Conservation (phyloP, 257 asterid species). For the Salvia hispanica region DNA sequence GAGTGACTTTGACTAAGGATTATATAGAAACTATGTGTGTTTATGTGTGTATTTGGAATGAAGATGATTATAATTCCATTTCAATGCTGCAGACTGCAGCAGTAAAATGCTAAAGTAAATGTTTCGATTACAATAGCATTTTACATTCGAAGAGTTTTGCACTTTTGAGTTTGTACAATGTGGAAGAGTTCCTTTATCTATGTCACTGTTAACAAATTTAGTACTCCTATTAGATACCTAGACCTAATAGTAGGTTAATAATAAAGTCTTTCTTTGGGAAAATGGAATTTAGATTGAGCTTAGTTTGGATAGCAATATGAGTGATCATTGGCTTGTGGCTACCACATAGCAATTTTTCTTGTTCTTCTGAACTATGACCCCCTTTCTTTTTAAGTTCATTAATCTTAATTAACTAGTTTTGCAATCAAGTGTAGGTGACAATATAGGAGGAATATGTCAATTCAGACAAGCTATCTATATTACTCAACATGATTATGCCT, state of each 20-base stretch:
- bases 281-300: neutral
- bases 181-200: neutral
- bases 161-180: neutral
- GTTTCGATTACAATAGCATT: neutral
- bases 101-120: neutral
- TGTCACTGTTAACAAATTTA: neutral
- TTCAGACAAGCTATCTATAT: neutral
- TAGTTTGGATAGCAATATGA: neutral
- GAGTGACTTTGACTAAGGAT: no score
- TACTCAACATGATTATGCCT: neutral
- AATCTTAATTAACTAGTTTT: neutral
- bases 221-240: neutral
- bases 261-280: neutral
- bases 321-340: slow-evolving; percentile 7
- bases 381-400: neutral
- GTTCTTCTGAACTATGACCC: neutral
- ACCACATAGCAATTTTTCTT: neutral
- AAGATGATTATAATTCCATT: neutral
- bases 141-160: neutral
- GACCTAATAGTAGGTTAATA: neutral
- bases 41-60: neutral
- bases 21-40: neutral
- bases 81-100: neutral
- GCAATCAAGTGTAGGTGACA: neutral
- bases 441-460: neutral